Conservation (phyloP, 2,329 filamentous ascomycete species). For the Lasiodiplodia theobromae region DNA sequence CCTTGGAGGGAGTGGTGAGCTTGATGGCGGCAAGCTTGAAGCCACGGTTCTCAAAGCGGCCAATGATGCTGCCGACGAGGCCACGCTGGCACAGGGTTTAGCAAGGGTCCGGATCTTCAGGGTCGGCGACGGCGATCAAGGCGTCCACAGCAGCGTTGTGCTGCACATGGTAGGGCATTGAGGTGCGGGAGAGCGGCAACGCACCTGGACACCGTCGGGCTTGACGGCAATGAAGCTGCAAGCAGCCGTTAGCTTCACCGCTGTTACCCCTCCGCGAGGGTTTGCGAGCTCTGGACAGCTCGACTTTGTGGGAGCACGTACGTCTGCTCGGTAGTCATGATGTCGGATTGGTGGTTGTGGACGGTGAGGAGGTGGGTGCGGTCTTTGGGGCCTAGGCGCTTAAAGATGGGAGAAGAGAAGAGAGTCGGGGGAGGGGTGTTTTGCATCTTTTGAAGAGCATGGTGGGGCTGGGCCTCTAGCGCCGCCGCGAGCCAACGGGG, state of each 20-base stretch:
- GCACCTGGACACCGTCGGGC: slow-evolving; percentile 98
- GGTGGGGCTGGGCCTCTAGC: slow-evolving; percentile 29
- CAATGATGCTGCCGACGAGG: slow-evolving; percentile 96
- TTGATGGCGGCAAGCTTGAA: slow-evolving; percentile 99
- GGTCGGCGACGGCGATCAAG: slow-evolving; percentile 19
- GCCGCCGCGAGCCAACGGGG: slow-evolving; percentile 24
- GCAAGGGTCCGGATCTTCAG: slow-evolving; percentile 18
- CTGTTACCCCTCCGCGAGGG: slow-evolving; percentile 27
- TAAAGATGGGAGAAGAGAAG: slow-evolving; percentile 52
- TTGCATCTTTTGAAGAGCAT: slow-evolving; percentile 30
- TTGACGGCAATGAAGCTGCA: slow-evolving; percentile 99
- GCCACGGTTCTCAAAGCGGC: slow-evolving; percentile 96
- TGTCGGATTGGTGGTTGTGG: slow-evolving; percentile 41
- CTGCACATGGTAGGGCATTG: not conserved
- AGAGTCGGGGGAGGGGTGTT: slow-evolving; percentile 31
- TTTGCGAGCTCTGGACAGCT: slow-evolving; percentile 4
- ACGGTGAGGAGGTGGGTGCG: slow-evolving; percentile 48
- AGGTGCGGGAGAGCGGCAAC: slow-evolving; percentile 34
- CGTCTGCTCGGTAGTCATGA: slow-evolving; percentile 84
- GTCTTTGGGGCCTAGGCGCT: slow-evolving; percentile 57
- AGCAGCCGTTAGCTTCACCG: slow-evolving; percentile 43
- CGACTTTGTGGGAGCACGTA: slow-evolving; percentile 57
- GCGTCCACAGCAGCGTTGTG: not conserved
- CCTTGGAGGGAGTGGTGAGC: slow-evolving; percentile 85
- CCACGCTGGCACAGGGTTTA: slow-evolving; percentile 71